Conservation (phyloP, 2,329 filamentous ascomycete species). For the Coniochaeta sp. region DNA sequence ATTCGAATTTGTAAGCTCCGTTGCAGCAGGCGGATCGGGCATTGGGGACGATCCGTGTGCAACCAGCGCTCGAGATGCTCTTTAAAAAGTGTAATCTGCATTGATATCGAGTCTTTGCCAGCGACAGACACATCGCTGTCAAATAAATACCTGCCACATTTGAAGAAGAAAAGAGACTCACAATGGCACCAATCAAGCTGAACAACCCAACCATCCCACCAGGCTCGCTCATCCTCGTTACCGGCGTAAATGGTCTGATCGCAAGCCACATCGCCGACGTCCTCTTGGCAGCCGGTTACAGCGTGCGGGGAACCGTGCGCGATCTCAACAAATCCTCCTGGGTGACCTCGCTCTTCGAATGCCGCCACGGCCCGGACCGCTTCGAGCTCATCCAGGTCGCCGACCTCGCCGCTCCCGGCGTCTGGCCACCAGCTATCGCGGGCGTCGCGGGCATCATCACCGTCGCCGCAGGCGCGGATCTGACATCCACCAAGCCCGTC, state of each 20-base stretch:
- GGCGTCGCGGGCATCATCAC: slow-evolving; percentile 17
- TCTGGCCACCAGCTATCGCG: slow-evolving; percentile 15
- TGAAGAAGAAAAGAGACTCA: not conserved
- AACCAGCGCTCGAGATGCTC: not conserved
- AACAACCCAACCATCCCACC: slow-evolving; percentile 8
- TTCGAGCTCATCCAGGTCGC: slow-evolving; percentile 21
- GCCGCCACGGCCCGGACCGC: slow-evolving; percentile 15
- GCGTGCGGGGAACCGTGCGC: slow-evolving; percentile 32
- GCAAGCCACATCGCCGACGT: slow-evolving; percentile 29
- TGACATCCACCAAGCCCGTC: slow-evolving; percentile 12
- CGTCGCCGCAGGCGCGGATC: slow-evolving; percentile 14
- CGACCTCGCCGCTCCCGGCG: slow-evolving; percentile 15
- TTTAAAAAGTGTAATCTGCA: not conserved
- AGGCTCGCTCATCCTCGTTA: slow-evolving; percentile 24
- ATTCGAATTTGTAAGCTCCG: not conserved
- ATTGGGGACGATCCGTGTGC: not conserved
- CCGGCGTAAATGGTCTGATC: slow-evolving; percentile 34
- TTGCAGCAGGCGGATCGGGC: not conserved
- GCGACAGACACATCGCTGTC: not conserved
- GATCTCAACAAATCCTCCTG: slow-evolving; percentile 18
- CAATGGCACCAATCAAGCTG: slow-evolving; percentile 7
- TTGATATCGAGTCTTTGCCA: not conserved
- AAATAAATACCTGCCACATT: not conserved
- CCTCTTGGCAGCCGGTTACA: slow-evolving; percentile 26
- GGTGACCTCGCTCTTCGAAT: slow-evolving; percentile 14